Evolutionary conservation across 176 grass and related monocot species (phyloP).

Genomic region (Juncus inflexus): DNA sequence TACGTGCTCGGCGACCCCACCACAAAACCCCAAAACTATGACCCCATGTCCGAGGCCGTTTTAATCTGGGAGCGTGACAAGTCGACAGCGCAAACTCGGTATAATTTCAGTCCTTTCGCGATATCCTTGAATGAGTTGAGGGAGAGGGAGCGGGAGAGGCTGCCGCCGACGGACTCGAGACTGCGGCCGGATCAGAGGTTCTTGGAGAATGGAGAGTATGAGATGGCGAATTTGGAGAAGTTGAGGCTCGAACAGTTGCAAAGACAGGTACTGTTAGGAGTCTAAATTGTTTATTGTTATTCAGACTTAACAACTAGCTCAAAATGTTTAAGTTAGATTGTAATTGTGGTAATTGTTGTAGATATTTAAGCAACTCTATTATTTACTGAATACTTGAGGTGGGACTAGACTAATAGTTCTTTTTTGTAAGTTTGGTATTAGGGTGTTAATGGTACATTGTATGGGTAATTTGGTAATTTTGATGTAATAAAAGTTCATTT

Average conservation of each 20-base stretch:
- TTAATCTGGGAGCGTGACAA: slow-evolving; percentile 86
- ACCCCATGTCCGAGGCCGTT: slow-evolving; percentile 93
- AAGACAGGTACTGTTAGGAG: slow-evolving; percentile 60
- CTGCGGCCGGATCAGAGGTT: slow-evolving; percentile 83
- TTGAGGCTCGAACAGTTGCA: slow-evolving; percentile 96
- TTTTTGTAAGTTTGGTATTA: no score
- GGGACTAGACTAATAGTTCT: no score
- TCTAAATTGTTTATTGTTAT: background rate
- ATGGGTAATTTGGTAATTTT: no score
- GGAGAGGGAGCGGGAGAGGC: slow-evolving; percentile 44
- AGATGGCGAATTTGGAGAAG: slow-evolving; percentile 91
- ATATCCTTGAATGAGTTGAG: slow-evolving; percentile 85
- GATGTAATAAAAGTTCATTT: no score
- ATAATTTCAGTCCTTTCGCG: slow-evolving; percentile 91
- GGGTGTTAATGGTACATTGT: no score
- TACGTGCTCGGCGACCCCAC: slow-evolving; percentile 91
- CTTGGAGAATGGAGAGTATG: slow-evolving; percentile 99
- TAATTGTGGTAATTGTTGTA: no score
- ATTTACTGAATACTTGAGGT: no score
- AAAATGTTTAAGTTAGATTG: no score
- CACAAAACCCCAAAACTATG: slow-evolving; percentile 75
- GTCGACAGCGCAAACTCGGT: slow-evolving; percentile 76
- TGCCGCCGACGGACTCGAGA: slow-evolving; percentile 90
- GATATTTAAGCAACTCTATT: no score
- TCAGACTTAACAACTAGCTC: no score